Evolutionary conservation across 78 protist genomes (phyloP).

Genomic region (Ministeria vibrans): DNA sequence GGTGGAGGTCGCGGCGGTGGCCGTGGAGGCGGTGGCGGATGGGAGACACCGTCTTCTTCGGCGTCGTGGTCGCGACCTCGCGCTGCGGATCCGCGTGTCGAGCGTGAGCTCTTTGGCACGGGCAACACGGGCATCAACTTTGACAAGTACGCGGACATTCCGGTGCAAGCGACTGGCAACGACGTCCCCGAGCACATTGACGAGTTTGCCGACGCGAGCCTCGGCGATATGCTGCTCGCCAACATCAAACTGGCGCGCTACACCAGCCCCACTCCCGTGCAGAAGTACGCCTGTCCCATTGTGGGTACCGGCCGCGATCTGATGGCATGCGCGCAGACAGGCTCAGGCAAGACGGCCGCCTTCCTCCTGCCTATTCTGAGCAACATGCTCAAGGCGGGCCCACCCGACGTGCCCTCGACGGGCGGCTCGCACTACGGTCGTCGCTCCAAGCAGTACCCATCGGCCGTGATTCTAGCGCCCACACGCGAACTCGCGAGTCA

Average conservation of each 20-base stretch:
- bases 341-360: constrained; percentile 90
- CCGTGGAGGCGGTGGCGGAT: too few relatives aligned
- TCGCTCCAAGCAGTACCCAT: constrained; percentile 40
- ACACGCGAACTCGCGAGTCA: constrained; percentile 96
- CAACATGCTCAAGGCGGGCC: constrained; percentile 28
- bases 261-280: constrained; percentile 95
- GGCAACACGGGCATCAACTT: constrained; percentile 63
- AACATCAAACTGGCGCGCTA: constrained; percentile 56
- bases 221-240: constrained; percentile 13
- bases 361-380: constrained; percentile 61
- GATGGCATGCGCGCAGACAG: constrained; percentile 99
- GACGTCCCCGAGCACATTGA: constrained; percentile 29
- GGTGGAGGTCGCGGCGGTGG: too few relatives aligned
- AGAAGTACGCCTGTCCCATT: constrained; percentile 87
- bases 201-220: constrained; percentile 5
- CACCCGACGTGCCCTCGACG: not conserved
- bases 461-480: constrained; percentile 93
- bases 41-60: too few relatives aligned
- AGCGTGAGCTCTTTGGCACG: constrained; percentile 21
- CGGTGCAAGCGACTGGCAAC: constrained; percentile 62
- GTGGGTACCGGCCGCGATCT: constrained; percentile 72
- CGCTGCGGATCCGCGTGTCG: too few relatives aligned
- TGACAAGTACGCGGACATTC: constrained; percentile 72
- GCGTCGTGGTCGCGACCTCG: too few relatives aligned
- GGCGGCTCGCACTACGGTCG: constrained; percentile 1